phyloP scores from a whole-genome alignment of 768 basidiomycete genomes.

The Lentinus tigrinus region DNA sequence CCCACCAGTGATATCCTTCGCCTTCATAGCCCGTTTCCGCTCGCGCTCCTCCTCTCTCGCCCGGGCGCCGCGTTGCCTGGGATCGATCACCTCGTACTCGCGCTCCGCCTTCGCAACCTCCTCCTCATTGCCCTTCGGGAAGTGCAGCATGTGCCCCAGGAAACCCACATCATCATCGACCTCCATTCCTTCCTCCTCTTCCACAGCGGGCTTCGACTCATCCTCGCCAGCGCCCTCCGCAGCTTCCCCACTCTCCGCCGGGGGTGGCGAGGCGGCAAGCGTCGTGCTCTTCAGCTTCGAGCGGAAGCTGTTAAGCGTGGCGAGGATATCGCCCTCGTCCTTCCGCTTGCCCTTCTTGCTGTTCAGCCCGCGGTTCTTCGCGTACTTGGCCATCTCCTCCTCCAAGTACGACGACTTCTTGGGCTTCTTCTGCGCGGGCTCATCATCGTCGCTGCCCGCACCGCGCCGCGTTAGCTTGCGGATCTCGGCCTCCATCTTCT shows the following conservation, averaged over 20 bases:
- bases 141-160: conserved; percentile 67
- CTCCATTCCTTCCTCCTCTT: conserved; percentile 57
- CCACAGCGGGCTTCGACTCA: conserved; percentile 20
- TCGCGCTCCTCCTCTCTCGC: conserved; percentile 80
- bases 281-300: conserved; percentile 55
- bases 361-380: conserved; percentile 54
- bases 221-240: conserved; percentile 6
- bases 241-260: conserved; percentile 8
- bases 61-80: conserved; percentile 65
- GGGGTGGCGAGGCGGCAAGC: conserved; percentile 22
- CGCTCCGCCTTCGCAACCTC: conserved; percentile 75
- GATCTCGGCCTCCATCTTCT: conserved; percentile 86
- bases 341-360: conserved; percentile 50
- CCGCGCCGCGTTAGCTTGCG: conserved; percentile 56
- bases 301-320: conserved; percentile 67
- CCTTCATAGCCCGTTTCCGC: conserved; percentile 42
- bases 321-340: conserved; percentile 73
- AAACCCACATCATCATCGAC: conserved; percentile 79
- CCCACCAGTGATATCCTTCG: conserved; percentile 23
- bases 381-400: conserved; percentile 81
- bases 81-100: conserved; percentile 90
- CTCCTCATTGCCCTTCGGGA: conserved; percentile 77
- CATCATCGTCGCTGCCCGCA: conserved; percentile 49
- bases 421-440: conserved; percentile 53
- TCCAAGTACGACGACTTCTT: conserved; percentile 78